These are phyloP conservation scores for Chrysoporthe cubensis DNA, from an alignment of 2,329 filamentous ascomycete species.

Conservation along the genomic window DNA sequence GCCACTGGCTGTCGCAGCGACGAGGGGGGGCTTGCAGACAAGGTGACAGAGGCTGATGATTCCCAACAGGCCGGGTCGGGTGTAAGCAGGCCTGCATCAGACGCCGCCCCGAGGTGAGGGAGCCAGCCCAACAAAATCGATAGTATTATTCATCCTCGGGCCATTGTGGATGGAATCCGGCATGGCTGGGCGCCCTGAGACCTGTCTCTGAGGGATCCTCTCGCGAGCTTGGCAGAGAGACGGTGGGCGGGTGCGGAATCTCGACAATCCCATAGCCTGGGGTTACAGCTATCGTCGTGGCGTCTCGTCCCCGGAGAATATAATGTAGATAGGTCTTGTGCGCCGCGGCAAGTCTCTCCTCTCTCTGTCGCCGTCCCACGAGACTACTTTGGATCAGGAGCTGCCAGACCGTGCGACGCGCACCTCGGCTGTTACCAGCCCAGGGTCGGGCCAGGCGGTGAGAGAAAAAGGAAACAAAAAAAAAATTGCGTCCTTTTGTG, in stretches of 20 bases:
- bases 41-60: background rate
- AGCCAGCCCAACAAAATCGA: slow-evolving; percentile 11
- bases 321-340: background rate
- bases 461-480: background rate
- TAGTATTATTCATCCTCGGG: background rate
- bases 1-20: background rate
- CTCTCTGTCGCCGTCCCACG: too few species aligned
- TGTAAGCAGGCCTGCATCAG: slow-evolving; percentile 23
- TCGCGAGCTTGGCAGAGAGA: background rate
- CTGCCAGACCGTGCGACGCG: background rate
- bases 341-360: background rate
- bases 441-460: background rate
- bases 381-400: slow-evolving; percentile 5
- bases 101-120: background rate
- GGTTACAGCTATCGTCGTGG: background rate
- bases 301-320: background rate
- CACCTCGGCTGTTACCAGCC: slow-evolving; percentile 13
- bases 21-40: too few species aligned
- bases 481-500: background rate
- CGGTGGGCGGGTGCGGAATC: background rate
- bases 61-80: slow-evolving; percentile 13
- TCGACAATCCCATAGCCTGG: background rate
- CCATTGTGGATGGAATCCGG: background rate
- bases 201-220: background rate
- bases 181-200: too few species aligned